Conservation (phyloP, 805 yeast species). For the Saturnispora gosingensis region DNA sequence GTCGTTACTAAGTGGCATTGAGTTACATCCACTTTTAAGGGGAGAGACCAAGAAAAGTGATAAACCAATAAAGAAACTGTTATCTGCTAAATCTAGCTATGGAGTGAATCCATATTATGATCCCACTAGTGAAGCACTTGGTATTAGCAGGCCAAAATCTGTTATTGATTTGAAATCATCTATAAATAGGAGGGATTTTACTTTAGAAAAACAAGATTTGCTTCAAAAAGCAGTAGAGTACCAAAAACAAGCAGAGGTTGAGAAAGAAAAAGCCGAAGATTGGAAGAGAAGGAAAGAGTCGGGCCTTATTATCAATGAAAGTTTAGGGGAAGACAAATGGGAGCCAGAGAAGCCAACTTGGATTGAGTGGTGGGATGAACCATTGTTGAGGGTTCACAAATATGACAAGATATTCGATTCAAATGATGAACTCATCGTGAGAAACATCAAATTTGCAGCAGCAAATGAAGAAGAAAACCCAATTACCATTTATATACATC, state of each 20-base stretch:
- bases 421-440: slow-evolving; percentile 24
- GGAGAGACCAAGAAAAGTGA: not conserved
- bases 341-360: slow-evolving; percentile 52
- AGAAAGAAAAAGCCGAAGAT: slow-evolving; percentile 25
- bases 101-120: slow-evolving; percentile 5
- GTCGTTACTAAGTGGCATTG: slow-evolving; percentile 16
- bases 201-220: not conserved
- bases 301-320: slow-evolving; percentile 37
- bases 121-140: not conserved
- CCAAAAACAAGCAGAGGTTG: not conserved
- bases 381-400: slow-evolving; percentile 33
- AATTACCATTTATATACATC: slow-evolving; percentile 67
- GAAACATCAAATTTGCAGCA: slow-evolving; percentile 27
- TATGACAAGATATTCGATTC: slow-evolving; percentile 33
- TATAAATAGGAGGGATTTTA: not conserved
- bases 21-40: slow-evolving; percentile 25
- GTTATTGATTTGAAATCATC: not conserved
- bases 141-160: not conserved
- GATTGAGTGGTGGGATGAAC: slow-evolving; percentile 87
- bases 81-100: not conserved
- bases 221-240: not conserved
- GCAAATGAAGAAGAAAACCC: slow-evolving; percentile 34
- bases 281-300: slow-evolving; percentile 22
- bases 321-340: slow-evolving; percentile 38
- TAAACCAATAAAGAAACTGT: not conserved